A percentile compares a stretch with the other conserved stretches of the same genome.
phyloP scores from a whole-genome alignment of 2,329 filamentous ascomycete genomes.

The Xylariaceae sp. region DNA sequence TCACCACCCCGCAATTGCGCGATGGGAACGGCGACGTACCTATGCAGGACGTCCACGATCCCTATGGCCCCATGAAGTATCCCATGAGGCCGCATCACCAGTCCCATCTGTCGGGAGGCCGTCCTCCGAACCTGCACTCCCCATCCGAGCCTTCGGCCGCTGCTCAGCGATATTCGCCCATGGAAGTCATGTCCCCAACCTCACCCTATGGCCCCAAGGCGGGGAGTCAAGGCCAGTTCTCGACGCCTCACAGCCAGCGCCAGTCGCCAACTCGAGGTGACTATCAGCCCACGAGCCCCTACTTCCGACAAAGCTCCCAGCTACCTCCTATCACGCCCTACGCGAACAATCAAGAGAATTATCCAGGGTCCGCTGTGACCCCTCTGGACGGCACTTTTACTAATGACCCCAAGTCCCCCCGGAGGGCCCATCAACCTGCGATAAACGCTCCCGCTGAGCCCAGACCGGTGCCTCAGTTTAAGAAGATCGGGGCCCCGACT shows the following conservation, averaged over 20 bases:
- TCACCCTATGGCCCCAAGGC: conserved; percentile 69
- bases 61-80: conserved; percentile 84
- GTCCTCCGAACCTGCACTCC: conserved; percentile 63
- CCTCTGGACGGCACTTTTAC: conserved; percentile 65
- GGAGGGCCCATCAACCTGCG: conserved; percentile 44
- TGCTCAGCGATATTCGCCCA: conserved; percentile 90
- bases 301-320: conserved; percentile 59
- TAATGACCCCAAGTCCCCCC: conserved; percentile 55
- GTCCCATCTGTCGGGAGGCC: conserved; percentile 58
- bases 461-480: conserved; percentile 82
- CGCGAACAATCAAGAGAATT: conserved; percentile 63
- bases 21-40: conserved; percentile 71
- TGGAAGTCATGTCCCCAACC: conserved; percentile 81
- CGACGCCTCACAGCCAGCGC: conserved; percentile 51
- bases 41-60: conserved; percentile 83
- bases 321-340: conserved; percentile 71
- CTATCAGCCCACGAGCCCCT: conserved; percentile 55
- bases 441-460: conserved; percentile 41
- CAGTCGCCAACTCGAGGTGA: conserved; percentile 75
- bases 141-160: conserved; percentile 74
- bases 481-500: conserved; percentile 65
- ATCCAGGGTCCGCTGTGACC: conserved; percentile 67
- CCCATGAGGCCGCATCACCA: conserved; percentile 74
- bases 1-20: conserved; percentile 54
- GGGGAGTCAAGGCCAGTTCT: conserved; percentile 50